phyloP scores from a whole-genome alignment of 2,329 filamentous ascomycete species.

The Diplodia mutila region DNA sequence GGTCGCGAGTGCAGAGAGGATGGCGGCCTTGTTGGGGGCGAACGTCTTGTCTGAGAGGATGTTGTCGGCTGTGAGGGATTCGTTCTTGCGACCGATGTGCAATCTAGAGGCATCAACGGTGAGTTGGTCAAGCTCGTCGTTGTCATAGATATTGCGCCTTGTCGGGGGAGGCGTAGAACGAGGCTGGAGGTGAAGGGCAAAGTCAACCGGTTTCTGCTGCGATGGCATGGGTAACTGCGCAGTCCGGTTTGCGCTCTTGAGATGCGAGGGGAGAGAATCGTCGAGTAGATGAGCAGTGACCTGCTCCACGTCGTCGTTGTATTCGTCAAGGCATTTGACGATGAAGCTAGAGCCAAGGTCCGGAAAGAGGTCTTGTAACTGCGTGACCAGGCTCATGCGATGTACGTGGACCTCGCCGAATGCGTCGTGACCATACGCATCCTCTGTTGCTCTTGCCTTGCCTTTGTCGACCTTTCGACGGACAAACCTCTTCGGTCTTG shows the following conservation, averaged over 20 bases:
- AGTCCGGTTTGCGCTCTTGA: constrained; percentile 65
- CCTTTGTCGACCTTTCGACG: constrained; percentile 67
- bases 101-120: constrained; percentile 68
- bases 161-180: constrained; percentile 57
- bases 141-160: constrained; percentile 73
- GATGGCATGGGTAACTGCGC: constrained; percentile 59
- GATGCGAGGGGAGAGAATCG: constrained; percentile 70
- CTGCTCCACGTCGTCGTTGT: constrained; percentile 74
- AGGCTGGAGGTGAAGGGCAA: constrained; percentile 55
- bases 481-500: constrained; percentile 56
- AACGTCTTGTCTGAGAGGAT: constrained; percentile 67
- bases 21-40: constrained; percentile 78
- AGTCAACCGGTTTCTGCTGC: neutral
- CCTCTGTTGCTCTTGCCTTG: constrained; percentile 54
- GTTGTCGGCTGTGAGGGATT: constrained; percentile 69
- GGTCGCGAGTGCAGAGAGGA: constrained; percentile 81
- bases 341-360: constrained; percentile 84
- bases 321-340: constrained; percentile 77
- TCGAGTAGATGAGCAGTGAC: constrained; percentile 83
- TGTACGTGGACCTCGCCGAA: constrained; percentile 70
- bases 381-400: constrained; percentile 79
- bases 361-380: constrained; percentile 93
- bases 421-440: constrained; percentile 41
- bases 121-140: constrained; percentile 77
- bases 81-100: constrained; percentile 75